Conservation (phyloP, 805 yeast species). For the Candida boleticola region DNA sequence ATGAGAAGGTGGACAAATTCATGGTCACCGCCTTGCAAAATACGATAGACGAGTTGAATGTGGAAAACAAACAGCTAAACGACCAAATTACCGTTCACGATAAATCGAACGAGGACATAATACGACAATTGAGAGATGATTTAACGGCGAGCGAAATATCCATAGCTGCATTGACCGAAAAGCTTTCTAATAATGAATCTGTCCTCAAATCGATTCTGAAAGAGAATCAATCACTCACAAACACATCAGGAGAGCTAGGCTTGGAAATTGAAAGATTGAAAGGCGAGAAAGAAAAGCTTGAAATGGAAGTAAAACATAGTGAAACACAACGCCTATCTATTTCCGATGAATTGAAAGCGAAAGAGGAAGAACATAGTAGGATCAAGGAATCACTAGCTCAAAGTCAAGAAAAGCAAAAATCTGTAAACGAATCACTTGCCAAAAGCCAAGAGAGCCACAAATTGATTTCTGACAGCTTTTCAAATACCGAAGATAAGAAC, state of each 20-base stretch:
- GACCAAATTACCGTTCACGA: neutral
- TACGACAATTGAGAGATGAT: neutral
- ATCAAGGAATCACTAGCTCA: neutral
- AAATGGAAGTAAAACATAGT: neutral
- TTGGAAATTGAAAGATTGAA: neutral
- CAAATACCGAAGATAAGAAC: neutral
- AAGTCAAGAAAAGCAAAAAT: neutral
- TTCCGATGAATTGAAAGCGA: neutral
- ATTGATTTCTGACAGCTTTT: neutral
- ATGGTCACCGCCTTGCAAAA: neutral
- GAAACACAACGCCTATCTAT: neutral
- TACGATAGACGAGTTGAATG: neutral
- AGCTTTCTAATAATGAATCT: neutral
- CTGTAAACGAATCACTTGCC: no score
- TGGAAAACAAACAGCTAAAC: neutral
- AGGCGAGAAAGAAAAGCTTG: neutral
- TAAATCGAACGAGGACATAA: neutral
- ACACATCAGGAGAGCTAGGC: neutral
- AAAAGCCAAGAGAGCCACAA: no score
- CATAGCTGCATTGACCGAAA: neutral
- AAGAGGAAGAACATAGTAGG: neutral
- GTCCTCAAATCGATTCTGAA: neutral
- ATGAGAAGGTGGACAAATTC: neutral
- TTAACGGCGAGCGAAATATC: neutral
- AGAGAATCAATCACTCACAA: neutral